These are phyloP conservation scores for Talaromyces thailandensis DNA, from an alignment of 495 filamentous ascomycete species.

Conservation along the genomic window DNA sequence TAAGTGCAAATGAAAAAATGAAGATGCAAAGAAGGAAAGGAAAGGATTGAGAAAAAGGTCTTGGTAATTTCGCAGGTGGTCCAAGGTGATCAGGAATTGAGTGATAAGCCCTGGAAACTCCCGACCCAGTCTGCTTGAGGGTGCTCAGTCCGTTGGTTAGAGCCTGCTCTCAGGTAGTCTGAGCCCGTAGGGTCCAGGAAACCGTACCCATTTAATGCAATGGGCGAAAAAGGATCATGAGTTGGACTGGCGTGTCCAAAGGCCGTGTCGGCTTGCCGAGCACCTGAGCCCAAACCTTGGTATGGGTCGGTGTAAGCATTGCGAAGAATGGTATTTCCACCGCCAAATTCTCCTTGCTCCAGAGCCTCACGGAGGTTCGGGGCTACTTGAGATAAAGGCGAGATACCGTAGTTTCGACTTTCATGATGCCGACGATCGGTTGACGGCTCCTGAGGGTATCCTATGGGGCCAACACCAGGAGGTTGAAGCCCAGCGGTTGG, in stretches of 20 bases:
- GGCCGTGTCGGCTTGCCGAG: conserved; percentile 21
- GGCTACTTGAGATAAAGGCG: neutral
- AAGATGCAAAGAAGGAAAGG: conserved; percentile 2
- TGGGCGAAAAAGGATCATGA: conserved; percentile 28
- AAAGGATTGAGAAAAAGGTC: neutral
- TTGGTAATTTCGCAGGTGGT: neutral
- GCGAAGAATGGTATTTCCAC: conserved; percentile 18
- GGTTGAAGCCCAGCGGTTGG: conserved; percentile 58
- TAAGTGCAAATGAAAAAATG: conserved; percentile 2
- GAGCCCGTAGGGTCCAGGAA: conserved; percentile 23
- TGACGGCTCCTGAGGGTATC: conserved; percentile 25
- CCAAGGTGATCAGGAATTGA: conserved; percentile 29
- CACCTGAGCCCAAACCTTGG: conserved; percentile 23
- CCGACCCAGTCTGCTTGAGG: conserved; percentile 33
- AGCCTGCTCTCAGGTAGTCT: conserved; percentile 22
- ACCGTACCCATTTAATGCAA: conserved; percentile 21
- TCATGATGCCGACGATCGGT: conserved; percentile 29
- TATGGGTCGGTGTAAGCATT: conserved; percentile 29
- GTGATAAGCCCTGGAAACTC: conserved; percentile 43
- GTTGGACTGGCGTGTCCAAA: conserved; percentile 10
- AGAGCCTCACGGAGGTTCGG: conserved; percentile 4
- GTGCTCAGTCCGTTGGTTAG: conserved; percentile 26
- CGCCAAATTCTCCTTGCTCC: conserved; percentile 15
- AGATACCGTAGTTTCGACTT: conserved; percentile 14
- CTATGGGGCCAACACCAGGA: conserved; percentile 19